Evolutionary conservation across 352 stramenopile genomes (phyloP).

Genomic region (Phytophthora sp.): DNA sequence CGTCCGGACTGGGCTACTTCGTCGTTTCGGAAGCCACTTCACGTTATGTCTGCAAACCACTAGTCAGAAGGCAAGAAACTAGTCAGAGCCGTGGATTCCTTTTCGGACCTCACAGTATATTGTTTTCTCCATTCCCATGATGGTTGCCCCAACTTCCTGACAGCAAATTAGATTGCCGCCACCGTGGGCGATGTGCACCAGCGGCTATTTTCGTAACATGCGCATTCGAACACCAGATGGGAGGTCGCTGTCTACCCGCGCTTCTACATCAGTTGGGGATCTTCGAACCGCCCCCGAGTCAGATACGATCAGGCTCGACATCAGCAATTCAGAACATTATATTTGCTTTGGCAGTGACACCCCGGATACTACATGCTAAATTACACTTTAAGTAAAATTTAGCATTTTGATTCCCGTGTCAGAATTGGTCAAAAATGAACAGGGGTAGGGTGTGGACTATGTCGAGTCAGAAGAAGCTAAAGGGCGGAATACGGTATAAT

Average conservation of each 20-base stretch:
- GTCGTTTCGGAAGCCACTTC: constrained; percentile 22
- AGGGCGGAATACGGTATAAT: too few relatives aligned
- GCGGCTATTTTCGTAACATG: constrained; percentile 14
- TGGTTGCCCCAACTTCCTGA: too few relatives aligned
- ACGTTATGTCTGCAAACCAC: constrained; percentile 10
- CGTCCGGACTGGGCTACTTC: not conserved
- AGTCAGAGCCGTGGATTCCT: too few relatives aligned
- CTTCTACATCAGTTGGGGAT: constrained; percentile 22
- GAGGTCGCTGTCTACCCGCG: constrained; percentile 11
- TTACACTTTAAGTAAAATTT: too few relatives aligned
- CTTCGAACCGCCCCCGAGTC: too few relatives aligned
- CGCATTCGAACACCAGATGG: constrained; percentile 34
- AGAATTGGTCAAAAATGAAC: constrained; percentile 16
- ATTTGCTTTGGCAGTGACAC: too few relatives aligned
- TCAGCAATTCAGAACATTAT: too few relatives aligned
- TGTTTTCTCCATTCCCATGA: too few relatives aligned
- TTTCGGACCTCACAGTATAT: too few relatives aligned
- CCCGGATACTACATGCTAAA: too few relatives aligned
- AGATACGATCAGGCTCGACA: too few relatives aligned
- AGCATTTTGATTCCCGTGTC: not conserved
- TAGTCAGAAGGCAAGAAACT: constrained; percentile 13
- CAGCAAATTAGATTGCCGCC: constrained; percentile 14
- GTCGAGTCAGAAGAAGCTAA: constrained; percentile 22
- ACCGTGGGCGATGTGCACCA: constrained; percentile 3
- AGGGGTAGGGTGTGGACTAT: constrained; percentile 16